Evolutionary conservation across 2,329 filamentous ascomycete species (phyloP), one percentile per base, ranked within the genome.

Genomic region (Diaporthe ilicicola): DNA sequence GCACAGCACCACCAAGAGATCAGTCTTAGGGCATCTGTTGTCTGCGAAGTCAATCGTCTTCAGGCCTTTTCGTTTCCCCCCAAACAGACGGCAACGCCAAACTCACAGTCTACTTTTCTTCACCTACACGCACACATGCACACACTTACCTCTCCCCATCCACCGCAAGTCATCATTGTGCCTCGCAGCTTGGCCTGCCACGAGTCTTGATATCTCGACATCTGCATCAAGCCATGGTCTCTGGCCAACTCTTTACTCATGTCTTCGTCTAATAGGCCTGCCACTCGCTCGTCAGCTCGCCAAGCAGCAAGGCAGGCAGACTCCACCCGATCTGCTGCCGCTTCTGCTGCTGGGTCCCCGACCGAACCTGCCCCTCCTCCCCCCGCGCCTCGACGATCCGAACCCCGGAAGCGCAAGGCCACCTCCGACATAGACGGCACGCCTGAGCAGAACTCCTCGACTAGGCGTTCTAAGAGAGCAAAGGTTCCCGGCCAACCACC

Each of bases 221-320:
- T 51, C 65, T 66, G 64, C 67, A 74, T 73, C 77, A 70, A 71
- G 68, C 34, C 12, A 73, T 73, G 70, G 50, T 62, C 46, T 27
- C 51, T 46, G 67, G 48, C 17, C 75, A 75, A 73, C 65, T 75
- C 78, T 80, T 81, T 81, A 92, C 93, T 95, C 91, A 98, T 97
- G 94, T 94, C 93, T 90, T 87, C 59, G n/a, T 64, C 91, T 89
- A 98, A 95, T 62, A 73, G 69, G 56, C 69, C 69, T 93, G 91
- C 96, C 79, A 98, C 95, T 88, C 94, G 95, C 87, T 96, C 95
- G 79, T 92, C 95, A 83, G 93, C 95, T 86, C 94, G 94, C 87
- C 91, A 94, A 89, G 93, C 93, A 86, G 92, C 93, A 81, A 89
- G 83, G 80, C 86, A 85, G 79, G 84, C 85, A 83, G 84, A 83